Base-by-base conservation (phyloP, 2,329 filamentous ascomycete genomes). In the Fusarium clavum region DNA sequence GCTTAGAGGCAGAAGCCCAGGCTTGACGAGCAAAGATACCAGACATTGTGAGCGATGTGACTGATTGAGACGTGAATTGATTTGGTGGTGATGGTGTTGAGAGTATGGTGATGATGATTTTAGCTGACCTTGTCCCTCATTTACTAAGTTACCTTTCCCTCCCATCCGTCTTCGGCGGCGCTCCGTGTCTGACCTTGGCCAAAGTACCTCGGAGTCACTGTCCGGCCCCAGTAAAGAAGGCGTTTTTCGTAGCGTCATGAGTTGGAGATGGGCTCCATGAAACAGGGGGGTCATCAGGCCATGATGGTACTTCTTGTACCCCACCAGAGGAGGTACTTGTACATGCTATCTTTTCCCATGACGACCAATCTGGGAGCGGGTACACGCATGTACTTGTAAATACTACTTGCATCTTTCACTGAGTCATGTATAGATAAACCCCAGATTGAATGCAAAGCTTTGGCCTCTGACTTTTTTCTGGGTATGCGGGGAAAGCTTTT, bases 11-110 rank as follows among this genome's bases (percentile, higher is more conserved):
- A 40, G 72, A 61, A 45, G 72, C 62, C 68, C 66, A 70, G 38
- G 72, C 72, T 73, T 72, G 72, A 57, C 73, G 70, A 49, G 67
- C 71, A 49, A 75, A 71, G 57, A 75, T 46, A 12, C 70, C 67
- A 56, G 73, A 71, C 73, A 75, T 75, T 64, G 38, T 66, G 61
- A 52, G 24, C 29, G 4, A 29, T 1, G 29, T 41, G 52, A 22
- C 20, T 25, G 38, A 13, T 11, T 24, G 20, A 47, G 41, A 41
- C 10, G 20, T 43, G 25, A 16, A 29, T 45, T 40, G 53, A 20
- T 46, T 43, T 29, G 30, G 25, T 55, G 59, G 38, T 53, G 54
- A 51, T 57, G 44, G 32, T 58, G 41, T 32, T 25, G 34, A 27
- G 20, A 57, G 43, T 61, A 44, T 51, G 48, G 44, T 49, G 29